A percentile compares a stretch with the other conserved stretches of the same genome.
Evolutionary conservation across 176 grass and related monocot species (phyloP).

Genomic region (Hyparrhenia diplandra): DNA sequence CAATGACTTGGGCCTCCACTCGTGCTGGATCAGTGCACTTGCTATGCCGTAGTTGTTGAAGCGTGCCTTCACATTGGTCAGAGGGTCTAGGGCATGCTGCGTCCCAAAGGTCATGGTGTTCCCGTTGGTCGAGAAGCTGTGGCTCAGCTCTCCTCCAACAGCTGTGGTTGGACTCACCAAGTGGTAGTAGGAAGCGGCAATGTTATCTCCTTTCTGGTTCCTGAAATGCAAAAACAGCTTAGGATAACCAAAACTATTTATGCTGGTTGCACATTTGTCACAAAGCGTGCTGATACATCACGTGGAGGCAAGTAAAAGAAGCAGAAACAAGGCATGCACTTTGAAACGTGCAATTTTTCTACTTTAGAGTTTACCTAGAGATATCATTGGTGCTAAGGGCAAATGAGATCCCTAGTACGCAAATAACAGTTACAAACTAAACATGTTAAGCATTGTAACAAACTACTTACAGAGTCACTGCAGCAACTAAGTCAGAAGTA

Average conservation of each 20-base stretch:
- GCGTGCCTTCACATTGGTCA: slow-evolving; percentile 59
- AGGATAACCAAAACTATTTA: background rate
- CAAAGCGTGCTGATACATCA: background rate
- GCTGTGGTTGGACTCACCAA: slow-evolving; percentile 45
- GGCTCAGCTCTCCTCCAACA: slow-evolving; percentile 65
- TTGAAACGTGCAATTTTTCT: background rate
- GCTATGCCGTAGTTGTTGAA: slow-evolving; percentile 69
- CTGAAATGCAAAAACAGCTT: slow-evolving; percentile 32
- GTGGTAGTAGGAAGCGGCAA: slow-evolving; percentile 77
- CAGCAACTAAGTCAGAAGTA: slow-evolving; percentile 46
- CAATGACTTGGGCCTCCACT: slow-evolving; percentile 61
- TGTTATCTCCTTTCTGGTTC: slow-evolving; percentile 59
- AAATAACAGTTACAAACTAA: background rate
- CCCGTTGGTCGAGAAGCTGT: slow-evolving; percentile 62
- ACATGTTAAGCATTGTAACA: background rate
- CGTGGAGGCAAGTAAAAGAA: background rate
- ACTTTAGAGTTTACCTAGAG: background rate
- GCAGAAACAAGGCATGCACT: background rate
- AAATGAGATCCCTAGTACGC: background rate
- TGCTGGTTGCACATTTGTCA: background rate
- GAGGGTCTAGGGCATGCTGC: slow-evolving; percentile 45
- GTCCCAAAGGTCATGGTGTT: slow-evolving; percentile 64
- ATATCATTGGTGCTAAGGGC: background rate
- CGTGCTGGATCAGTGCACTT: slow-evolving; percentile 61
- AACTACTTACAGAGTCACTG: slow-evolving; percentile 58